A percentile compares a stretch with the other conserved stretches of the same genome.
Evolutionary conservation across 352 stramenopile species (phyloP).

Genomic region (Pythium pyrilobum): DNA sequence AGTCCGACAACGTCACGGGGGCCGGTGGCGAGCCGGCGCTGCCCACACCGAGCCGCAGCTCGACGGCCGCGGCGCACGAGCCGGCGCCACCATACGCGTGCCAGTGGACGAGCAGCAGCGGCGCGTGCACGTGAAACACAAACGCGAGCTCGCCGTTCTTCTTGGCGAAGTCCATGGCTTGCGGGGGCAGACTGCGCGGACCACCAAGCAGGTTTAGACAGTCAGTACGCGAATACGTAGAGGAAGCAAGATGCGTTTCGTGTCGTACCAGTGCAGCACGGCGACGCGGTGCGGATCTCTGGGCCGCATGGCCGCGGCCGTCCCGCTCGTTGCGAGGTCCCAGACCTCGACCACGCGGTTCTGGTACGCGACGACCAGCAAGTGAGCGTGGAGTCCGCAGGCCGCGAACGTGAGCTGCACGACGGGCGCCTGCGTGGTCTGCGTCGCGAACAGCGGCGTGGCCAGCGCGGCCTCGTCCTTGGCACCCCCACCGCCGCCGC

Average conservation of each 20-base stretch:
- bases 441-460: slow-evolving; percentile 27
- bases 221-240: too few relatives aligned
- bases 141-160: slow-evolving; percentile 41
- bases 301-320: background rate
- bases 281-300: slow-evolving; percentile 29
- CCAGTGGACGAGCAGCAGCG: slow-evolving; percentile 47
- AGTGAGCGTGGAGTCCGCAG: slow-evolving; percentile 16
- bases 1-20: slow-evolving; percentile 12
- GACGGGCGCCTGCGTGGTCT: slow-evolving; percentile 35
- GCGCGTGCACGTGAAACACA: slow-evolving; percentile 32
- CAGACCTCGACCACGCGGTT: slow-evolving; percentile 55
- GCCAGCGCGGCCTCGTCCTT: slow-evolving; percentile 32
- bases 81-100: slow-evolving; percentile 10
- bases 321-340: slow-evolving; percentile 16
- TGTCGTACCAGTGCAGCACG: slow-evolving; percentile 25
- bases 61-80: background rate
- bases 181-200: slow-evolving; percentile 28
- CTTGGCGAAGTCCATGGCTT: slow-evolving; percentile 45
- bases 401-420: slow-evolving; percentile 36
- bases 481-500: background rate
- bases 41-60: slow-evolving; percentile 7
- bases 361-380: slow-evolving; percentile 45
- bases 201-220: too few relatives aligned
- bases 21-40: background rate
- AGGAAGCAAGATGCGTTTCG: background rate